phyloP scores from a whole-genome alignment of 2,329 filamentous ascomycete genomes.

The Bretziella fagacearum region DNA sequence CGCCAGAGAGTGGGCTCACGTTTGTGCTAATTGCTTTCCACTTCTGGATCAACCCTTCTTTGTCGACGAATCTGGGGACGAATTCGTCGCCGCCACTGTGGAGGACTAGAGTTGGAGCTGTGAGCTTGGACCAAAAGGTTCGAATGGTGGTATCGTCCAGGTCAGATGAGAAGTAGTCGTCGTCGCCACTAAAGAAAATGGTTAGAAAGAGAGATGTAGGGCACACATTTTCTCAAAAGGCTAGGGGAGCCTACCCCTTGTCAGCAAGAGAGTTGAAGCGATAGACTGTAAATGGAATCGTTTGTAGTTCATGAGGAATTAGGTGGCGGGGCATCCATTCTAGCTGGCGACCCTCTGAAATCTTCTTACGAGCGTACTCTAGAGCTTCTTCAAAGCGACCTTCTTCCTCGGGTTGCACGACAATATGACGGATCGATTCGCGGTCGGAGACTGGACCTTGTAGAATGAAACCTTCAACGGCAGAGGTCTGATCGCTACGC shows the following conservation, averaged over 20 bases:
- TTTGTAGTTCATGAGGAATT: constrained; percentile 24
- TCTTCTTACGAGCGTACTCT: constrained; percentile 34
- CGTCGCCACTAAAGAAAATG: constrained; percentile 44
- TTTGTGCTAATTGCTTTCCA: constrained; percentile 35
- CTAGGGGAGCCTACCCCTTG: constrained; percentile 28
- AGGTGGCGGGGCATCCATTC: constrained; percentile 36
- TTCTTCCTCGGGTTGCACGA: constrained; percentile 20
- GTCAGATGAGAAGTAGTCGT: constrained; percentile 80
- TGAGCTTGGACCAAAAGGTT: constrained; percentile 48
- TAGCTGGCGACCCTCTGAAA: constrained; percentile 34
- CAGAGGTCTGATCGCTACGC: constrained; percentile 26
- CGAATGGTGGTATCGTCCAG: constrained; percentile 38
- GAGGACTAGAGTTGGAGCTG: constrained; percentile 44
- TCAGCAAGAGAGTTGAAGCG: constrained; percentile 34
- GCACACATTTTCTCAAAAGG: background rate
- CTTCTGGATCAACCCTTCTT: constrained; percentile 35
- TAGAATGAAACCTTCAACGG: constrained; percentile 59
- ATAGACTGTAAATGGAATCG: constrained; percentile 34
- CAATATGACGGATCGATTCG: constrained; percentile 37
- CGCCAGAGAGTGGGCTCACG: constrained; percentile 33
- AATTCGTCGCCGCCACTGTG: constrained; percentile 50
- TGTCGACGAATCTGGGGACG: constrained; percentile 41
- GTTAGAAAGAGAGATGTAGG: background rate
- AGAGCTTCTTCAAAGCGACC: constrained; percentile 30
- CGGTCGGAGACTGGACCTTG: constrained; percentile 69